phyloP scores from a whole-genome alignment of 139 green algal genomes.

The Asterochloris sp. region DNA sequence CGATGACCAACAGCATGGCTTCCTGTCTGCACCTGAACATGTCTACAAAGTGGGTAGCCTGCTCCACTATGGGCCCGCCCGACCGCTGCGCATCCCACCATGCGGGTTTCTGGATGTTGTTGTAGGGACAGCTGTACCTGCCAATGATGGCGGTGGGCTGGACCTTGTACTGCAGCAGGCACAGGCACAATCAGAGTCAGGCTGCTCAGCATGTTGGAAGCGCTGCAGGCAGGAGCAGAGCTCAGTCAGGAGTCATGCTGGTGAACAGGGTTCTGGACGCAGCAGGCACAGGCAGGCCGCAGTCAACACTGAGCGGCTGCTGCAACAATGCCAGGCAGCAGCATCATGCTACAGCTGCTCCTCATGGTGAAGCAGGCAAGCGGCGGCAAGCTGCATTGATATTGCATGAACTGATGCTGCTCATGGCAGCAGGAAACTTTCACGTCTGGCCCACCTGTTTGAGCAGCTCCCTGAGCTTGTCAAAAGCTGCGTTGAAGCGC shows the following conservation, averaged over 20 bases:
- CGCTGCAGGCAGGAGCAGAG: no score
- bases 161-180: background rate
- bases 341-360: no score
- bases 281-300: no score
- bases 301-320: no score
- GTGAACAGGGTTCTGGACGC: no score
- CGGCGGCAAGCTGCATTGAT: no score
- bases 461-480: constrained; percentile 9
- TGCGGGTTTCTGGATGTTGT: constrained; percentile 18
- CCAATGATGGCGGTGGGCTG: constrained; percentile 4
- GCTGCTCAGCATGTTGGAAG: no score
- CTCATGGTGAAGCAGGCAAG: no score
- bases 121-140: constrained; percentile 18
- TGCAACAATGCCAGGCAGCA: no score
- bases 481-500: constrained; percentile 8
- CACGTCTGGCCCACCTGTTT: background rate
- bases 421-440: background rate
- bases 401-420: no score
- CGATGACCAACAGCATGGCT: background rate
- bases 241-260: background rate
- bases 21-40: constrained; percentile 3
- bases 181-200: no score
- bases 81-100: constrained; percentile 19
- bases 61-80: constrained; percentile 23
- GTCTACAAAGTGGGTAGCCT: constrained; percentile 32